Base-by-base conservation (phyloP, 495 filamentous ascomycete genomes). In the Neurospora discreta region DNA sequence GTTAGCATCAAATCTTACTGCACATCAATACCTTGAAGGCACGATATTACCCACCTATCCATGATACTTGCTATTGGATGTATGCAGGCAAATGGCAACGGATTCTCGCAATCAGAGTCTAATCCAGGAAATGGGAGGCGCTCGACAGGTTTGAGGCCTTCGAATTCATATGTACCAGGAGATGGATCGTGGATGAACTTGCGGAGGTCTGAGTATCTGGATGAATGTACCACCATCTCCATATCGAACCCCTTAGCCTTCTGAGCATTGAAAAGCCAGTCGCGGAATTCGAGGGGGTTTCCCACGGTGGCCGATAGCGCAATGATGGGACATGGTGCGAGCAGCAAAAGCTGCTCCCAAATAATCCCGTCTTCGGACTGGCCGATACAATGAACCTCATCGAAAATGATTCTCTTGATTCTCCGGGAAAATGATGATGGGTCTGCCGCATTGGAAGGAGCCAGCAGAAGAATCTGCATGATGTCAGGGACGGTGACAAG, bases 321-420 rank as follows among this genome's bases (percentile, higher is more conserved):
- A 72, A 95, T 90, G 68, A 95, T 92, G 0, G 90, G 92, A 74
- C 91, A 93, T 10, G 91, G 90, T 0, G 91, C 85, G 38, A 92
- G 81, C 1, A 94, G 84, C 15, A 94, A 81, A 10, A 95, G 82
- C 74, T 95, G 92, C 74, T 95, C 92, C 92, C 91, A 95, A 1
- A 95, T 84, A 13, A 93, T 80, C 69, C 92, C 91, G 75, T 95
- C 92, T 20, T 93, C 89, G 3, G 89, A 86, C 78, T 93, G 89
- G 0, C 91, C 90, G 70, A 94, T 93, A 18, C 85, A 92, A 77
- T 95, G 92, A n/a, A 94, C 87, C 80, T 94, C 92, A 73, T 95
- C 92, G 71, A 93, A 93, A 42, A 94, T 94, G 75, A 94, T 93
- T 16, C 90, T 83, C 71, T 86, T 90, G 5, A 94, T 83, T 70